Percentiles rank a stretch among this genome's conserved stretches.
Conservation (phyloP, 208 protist genomes). For the Leishmania guyanensis region DNA sequence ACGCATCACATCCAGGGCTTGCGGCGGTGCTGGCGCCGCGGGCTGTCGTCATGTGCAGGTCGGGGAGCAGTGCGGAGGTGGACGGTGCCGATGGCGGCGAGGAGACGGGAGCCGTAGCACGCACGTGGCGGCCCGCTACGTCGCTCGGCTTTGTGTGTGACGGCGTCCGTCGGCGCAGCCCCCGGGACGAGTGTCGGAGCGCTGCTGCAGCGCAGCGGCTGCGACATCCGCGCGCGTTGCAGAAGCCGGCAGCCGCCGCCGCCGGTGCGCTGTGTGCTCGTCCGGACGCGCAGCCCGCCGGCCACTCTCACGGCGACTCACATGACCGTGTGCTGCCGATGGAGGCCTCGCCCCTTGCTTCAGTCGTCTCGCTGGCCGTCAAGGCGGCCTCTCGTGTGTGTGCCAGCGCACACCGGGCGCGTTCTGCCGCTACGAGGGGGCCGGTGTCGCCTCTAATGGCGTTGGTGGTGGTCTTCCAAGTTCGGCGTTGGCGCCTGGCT, state of each 20-base stretch:
- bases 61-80: background rate
- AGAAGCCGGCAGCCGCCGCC: background rate
- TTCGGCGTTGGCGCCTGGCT: background rate
- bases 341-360: background rate
- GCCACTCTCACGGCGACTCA: background rate
- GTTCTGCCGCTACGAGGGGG: background rate
- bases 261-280: background rate
- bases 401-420: background rate
- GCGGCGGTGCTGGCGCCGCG: background rate
- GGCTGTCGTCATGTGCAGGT: background rate
- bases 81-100: background rate
- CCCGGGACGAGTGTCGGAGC: background rate
- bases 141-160: background rate
- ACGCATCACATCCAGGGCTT: background rate
- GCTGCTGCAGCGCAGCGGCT: background rate
- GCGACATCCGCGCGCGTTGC: background rate
- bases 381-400: background rate
- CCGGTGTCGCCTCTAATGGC: background rate
- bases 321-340: background rate
- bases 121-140: constrained; percentile 1
- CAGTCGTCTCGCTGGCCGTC: background rate
- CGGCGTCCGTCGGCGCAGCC: background rate
- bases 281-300: background rate
- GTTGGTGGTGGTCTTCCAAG: background rate
- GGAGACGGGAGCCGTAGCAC: background rate